Evolutionary conservation across 345 rosid genomes (phyloP).

Genomic region (Alliaria petiolata): DNA sequence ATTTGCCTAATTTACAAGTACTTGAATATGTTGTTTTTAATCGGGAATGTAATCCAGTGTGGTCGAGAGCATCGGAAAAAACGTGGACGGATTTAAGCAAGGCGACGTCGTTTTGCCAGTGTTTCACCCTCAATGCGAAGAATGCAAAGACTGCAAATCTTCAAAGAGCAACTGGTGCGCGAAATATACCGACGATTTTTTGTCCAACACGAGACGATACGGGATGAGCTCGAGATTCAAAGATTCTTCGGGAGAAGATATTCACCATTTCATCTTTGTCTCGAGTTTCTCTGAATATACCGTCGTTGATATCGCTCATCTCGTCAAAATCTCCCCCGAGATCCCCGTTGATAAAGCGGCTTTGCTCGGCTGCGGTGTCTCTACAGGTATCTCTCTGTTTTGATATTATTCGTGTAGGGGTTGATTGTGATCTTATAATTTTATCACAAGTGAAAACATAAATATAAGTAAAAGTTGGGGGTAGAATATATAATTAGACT

Average conservation of each 20-base stretch:
- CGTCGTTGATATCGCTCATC: slow-evolving; percentile 54
- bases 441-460: background rate
- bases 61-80: slow-evolving; percentile 73
- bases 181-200: background rate
- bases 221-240: slow-evolving; percentile 47
- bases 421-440: background rate
- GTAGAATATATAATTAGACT: background rate
- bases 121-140: slow-evolving; percentile 49
- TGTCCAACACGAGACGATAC: slow-evolving; percentile 43
- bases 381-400: slow-evolving; percentile 39
- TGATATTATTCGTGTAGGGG: background rate
- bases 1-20: background rate
- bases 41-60: slow-evolving; percentile 30
- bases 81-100: slow-evolving; percentile 48
- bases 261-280: slow-evolving; percentile 48
- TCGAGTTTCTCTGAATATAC: slow-evolving; percentile 75
- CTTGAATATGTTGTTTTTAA: background rate
- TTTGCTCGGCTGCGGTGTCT: slow-evolving; percentile 58
- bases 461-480: background rate
- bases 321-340: slow-evolving; percentile 42
- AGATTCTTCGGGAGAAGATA: slow-evolving; percentile 45
- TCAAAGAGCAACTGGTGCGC: slow-evolving; percentile 50
- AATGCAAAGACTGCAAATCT: slow-evolving; percentile 54
- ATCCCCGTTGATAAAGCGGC: slow-evolving; percentile 51
- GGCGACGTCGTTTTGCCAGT: slow-evolving; percentile 64